Evolutionary conservation across 208 protist species (phyloP).

Genomic region (Naegleria lovaniensis): DNA sequence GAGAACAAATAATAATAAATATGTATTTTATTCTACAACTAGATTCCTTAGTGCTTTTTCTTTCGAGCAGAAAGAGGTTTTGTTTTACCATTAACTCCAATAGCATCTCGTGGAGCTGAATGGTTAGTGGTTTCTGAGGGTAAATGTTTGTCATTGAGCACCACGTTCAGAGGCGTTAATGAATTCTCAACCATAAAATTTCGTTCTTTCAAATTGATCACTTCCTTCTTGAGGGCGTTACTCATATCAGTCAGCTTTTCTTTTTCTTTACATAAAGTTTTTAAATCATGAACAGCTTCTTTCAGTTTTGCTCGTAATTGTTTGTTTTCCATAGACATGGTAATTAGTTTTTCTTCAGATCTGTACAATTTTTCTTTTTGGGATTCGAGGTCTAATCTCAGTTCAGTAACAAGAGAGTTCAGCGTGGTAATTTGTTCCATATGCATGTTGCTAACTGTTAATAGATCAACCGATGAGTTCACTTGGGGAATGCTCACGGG

Average conservation of each 20-base stretch:
- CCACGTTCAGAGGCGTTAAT: too few relatives aligned
- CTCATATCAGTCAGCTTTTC: background rate
- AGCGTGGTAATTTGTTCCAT: background rate
- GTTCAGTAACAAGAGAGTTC: background rate
- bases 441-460: background rate
- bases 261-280: background rate
- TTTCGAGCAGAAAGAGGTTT: background rate
- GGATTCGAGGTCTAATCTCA: background rate
- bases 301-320: background rate
- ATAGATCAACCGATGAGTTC: background rate
- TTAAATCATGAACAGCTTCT: slow-evolving; percentile 11
- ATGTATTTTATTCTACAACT: too few relatives aligned
- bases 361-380: background rate
- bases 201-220: background rate
- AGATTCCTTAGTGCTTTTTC: background rate
- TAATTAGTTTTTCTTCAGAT: background rate
- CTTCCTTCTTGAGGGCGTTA: background rate
- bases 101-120: background rate
- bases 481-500: background rate
- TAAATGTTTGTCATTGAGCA: too few relatives aligned
- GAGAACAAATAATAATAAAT: too few relatives aligned
- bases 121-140: too few relatives aligned
- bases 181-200: background rate
- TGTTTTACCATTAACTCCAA: background rate
- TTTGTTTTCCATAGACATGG: background rate